Evolutionary conservation across 192 early-diverging fungal genomes (phyloP), one percentile per base, ranked within the genome.

Genomic region (Mortierella hygrophila): DNA sequence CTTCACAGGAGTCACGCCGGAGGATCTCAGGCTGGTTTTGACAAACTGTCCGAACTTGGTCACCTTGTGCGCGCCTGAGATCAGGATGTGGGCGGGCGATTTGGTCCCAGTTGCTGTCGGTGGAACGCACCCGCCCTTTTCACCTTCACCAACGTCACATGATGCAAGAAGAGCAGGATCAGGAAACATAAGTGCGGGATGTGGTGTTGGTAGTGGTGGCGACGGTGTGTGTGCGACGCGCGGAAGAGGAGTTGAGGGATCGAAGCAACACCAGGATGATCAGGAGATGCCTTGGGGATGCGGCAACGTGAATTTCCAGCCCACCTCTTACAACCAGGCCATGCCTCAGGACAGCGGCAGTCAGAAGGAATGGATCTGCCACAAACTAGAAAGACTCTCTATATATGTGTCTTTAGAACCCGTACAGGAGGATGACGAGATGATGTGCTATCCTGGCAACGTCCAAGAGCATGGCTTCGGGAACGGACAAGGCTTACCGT

Each of bases 31-130:
- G 42, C 38, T 76, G 29, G 72, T 82, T 38, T 52, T 82, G 40
- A 76, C 74, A 26, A 37, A 32, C 1, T 82, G 81, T 52, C 81
- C 81, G 6, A 82, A 82, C 47, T n/a, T 82, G 32, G 41, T 76
- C 54, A 76, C 29, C 41, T 47, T 82, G 32, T 82, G 29, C 60
- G 81, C 75, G 15, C 81, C 81, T 2, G 81, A 82, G 57, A 76
- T 82, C 29, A 76, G 76, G 75, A 60, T 76, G n/a, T 82, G 69
- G 68, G 75, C 70, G 44, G 81, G 81, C 5, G 81, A 82, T 46
- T 70, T 82, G n/a, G 40, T 76, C 9, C 52, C 68, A 16, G 29
- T 20, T 9, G 47, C 7, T 20, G 11, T 29, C 40, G 40, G 40
- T 42, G 70, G 21, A 40, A 0, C 3, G 37, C 20, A 21, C 7